phyloP scores from a whole-genome alignment of 1,139 yeast genomes.

The Wickerhamiella pararugosa region DNA sequence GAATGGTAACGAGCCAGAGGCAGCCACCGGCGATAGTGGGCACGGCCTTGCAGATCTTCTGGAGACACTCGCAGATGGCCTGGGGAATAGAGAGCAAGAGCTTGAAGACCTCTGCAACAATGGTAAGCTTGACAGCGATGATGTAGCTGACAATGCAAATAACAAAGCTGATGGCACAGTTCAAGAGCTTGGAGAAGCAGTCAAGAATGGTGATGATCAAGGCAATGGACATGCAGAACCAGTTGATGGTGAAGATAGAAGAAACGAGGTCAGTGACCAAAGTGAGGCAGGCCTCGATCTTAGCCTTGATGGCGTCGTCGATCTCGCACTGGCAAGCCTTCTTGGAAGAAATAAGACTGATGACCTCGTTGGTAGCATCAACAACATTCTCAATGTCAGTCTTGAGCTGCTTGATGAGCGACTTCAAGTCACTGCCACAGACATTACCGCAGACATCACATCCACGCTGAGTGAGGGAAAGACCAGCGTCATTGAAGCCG shows the following conservation, averaged over 20 bases:
- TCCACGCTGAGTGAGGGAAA: no score
- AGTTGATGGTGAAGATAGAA: conserved; percentile 2
- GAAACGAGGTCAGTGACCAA: background rate
- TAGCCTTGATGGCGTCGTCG: background rate
- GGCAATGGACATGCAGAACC: conserved; percentile 1
- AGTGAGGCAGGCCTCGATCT: background rate
- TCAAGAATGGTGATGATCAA: conserved; percentile 1
- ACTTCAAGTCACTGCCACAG: background rate
- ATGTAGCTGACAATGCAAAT: background rate
- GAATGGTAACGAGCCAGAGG: no score
- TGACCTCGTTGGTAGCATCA: background rate
- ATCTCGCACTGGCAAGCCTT: conserved; percentile 1
- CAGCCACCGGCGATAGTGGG: no score
- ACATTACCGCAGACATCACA: background rate
- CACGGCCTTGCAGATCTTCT: conserved; percentile 15
- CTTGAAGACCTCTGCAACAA: conserved; percentile 21
- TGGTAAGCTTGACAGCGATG: conserved; percentile 18
- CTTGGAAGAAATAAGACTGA: background rate
- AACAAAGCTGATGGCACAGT: conserved; percentile 1
- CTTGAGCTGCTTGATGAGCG: background rate
- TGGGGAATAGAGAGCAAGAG: conserved; percentile 13
- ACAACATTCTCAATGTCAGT: conserved; percentile 2
- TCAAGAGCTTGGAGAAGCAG: background rate
- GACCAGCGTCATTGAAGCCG: no score
- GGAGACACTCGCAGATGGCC: background rate